These are phyloP conservation scores for Coemansia sp. DNA, from an alignment of 192 early-diverging fungal genomes.

Conservation along the genomic window DNA sequence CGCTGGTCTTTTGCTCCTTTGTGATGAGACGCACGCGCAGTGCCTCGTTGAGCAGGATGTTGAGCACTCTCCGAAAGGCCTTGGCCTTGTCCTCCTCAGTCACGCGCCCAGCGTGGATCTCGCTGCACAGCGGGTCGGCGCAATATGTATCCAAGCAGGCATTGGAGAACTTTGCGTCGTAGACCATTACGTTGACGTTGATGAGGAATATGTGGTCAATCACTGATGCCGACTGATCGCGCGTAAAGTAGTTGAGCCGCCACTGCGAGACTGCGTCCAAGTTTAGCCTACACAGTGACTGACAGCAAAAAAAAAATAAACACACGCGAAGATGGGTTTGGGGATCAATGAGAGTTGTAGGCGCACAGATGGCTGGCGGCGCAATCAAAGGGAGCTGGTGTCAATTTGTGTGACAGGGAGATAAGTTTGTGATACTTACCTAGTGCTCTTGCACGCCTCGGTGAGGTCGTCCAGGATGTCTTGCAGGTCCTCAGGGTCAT, in stretches of 20 bases:
- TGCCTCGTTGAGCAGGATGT: constrained; percentile 56
- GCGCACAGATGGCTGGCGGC: not conserved
- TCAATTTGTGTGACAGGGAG: not conserved
- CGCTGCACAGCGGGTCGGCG: constrained; percentile 56
- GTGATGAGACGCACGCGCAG: constrained; percentile 51
- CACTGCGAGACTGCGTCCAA: constrained; percentile 58
- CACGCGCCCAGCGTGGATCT: constrained; percentile 50
- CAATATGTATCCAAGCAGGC: constrained; percentile 48
- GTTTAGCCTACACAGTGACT: constrained; percentile 32
- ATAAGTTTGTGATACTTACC: constrained; percentile 30
- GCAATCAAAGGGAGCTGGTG: not conserved
- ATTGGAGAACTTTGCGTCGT: constrained; percentile 47
- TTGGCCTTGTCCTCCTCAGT: constrained; percentile 54
- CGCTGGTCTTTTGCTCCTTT: constrained; percentile 49
- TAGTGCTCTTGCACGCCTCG: constrained; percentile 52
- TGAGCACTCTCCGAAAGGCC: constrained; percentile 55
- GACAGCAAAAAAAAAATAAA: not conserved
- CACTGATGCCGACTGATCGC: constrained; percentile 52
- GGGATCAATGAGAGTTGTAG: not conserved
- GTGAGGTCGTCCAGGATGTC: constrained; percentile 47
- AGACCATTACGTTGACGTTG: constrained; percentile 55
- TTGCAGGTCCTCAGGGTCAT: constrained; percentile 44
- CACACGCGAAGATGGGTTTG: not conserved
- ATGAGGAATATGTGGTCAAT: constrained; percentile 54
- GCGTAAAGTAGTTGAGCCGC: constrained; percentile 54